Conservation (phyloP, 1,139 yeast species). For the Sugiyamaella paludigena region DNA sequence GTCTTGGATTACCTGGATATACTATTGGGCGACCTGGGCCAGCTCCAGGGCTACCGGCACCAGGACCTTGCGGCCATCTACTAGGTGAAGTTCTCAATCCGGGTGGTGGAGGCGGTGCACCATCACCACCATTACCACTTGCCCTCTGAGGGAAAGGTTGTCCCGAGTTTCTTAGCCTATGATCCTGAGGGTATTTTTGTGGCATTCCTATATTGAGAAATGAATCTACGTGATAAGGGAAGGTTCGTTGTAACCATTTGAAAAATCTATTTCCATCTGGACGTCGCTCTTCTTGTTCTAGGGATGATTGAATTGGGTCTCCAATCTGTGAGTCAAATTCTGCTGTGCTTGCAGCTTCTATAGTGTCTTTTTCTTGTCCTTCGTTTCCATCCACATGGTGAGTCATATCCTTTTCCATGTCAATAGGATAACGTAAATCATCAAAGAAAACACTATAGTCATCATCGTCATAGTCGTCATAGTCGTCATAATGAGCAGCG, state of each 20-base stretch:
- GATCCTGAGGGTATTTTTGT: no score
- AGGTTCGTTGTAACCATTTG: slow-evolving; percentile 5
- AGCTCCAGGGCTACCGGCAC: background rate
- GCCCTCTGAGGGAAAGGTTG: no score
- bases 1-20: background rate
- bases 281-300: background rate
- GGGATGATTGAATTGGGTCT: no score
- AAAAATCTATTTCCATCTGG: slow-evolving; percentile 1
- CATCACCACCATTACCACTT: background rate
- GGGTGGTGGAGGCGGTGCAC: background rate
- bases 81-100: no score
- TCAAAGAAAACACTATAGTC: background rate
- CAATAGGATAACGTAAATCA: background rate
- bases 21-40: background rate
- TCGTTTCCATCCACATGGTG: no score
- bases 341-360: no score
- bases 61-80: no score
- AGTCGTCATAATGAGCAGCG: background rate
- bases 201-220: background rate
- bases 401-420: no score
- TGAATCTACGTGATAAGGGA: slow-evolving; percentile 8
- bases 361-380: no score
- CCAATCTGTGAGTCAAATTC: no score
- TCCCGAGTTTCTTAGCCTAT: no score
- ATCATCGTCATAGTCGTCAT: background rate